Percentiles rank a stretch among this genome's conserved stretches.
Evolutionary conservation across 2,329 filamentous ascomycete species (phyloP).

Genomic region (Pleoardoris graminearum): DNA sequence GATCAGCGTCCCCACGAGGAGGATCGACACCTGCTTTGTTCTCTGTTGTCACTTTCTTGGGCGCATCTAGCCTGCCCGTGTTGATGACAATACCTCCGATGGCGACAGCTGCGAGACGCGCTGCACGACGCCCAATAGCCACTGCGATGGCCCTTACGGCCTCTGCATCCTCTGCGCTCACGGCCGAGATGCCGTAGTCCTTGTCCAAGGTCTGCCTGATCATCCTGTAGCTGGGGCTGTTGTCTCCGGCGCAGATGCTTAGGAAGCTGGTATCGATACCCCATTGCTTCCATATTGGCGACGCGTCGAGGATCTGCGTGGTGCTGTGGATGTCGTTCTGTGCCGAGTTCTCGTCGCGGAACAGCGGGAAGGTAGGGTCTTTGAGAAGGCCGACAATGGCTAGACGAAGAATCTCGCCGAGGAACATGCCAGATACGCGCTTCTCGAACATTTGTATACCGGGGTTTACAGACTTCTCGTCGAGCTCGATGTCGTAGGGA

Average conservation of each 20-base stretch:
- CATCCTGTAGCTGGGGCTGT: constrained; percentile 69
- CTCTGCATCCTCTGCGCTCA: constrained; percentile 81
- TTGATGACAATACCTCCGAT: constrained; percentile 83
- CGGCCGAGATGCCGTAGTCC: constrained; percentile 73
- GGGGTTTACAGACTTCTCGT: constrained; percentile 81
- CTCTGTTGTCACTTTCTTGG: constrained; percentile 43
- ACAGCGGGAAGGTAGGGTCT: constrained; percentile 68
- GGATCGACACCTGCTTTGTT: constrained; percentile 40
- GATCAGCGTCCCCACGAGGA: constrained; percentile 37
- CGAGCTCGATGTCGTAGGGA: constrained; percentile 76
- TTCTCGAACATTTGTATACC: constrained; percentile 99
- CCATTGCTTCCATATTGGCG: constrained; percentile 74
- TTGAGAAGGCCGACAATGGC: constrained; percentile 73
- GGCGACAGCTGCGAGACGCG: constrained; percentile 83
- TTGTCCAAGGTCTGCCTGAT: constrained; percentile 79
- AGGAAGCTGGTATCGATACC: constrained; percentile 89
- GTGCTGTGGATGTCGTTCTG: constrained; percentile 70
- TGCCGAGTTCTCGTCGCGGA: constrained; percentile 74
- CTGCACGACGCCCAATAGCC: constrained; percentile 85
- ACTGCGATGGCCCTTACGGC: constrained; percentile 82
- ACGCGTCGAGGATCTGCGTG: constrained; percentile 62
- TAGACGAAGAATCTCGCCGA: constrained; percentile 88
- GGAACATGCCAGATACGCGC: constrained; percentile 95
- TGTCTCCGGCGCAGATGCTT: constrained; percentile 82
- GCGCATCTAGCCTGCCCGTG: constrained; percentile 67